phyloP scores from a whole-genome alignment of 768 basidiomycete species.

The Tremella yokohamensis region DNA sequence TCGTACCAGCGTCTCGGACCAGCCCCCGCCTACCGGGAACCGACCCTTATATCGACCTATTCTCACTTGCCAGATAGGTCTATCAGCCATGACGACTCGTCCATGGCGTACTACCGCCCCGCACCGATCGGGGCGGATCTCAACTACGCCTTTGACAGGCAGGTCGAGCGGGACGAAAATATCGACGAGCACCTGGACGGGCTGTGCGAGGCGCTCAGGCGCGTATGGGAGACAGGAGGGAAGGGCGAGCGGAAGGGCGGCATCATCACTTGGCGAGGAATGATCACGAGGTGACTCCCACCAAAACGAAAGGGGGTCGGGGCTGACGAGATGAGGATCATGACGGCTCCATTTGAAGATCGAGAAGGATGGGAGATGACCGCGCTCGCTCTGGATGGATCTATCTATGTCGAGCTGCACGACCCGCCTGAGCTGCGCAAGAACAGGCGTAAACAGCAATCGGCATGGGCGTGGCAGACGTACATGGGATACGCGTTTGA shows the following conservation, averaged over 20 bases:
- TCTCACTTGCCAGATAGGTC: constrained; percentile 44
- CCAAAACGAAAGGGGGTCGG: too few relatives aligned
- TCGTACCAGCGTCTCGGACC: constrained; percentile 9
- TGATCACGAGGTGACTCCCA: constrained; percentile 47
- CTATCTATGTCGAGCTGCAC: constrained; percentile 49
- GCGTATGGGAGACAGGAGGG: constrained; percentile 13
- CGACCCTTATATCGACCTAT: constrained; percentile 46
- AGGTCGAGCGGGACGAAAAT: constrained; percentile 43
- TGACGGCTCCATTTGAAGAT: constrained; percentile 50
- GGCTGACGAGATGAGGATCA: constrained; percentile 30
- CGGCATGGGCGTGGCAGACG: constrained; percentile 30
- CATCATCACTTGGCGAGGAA: constrained; percentile 51
- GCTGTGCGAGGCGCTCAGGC: constrained; percentile 36
- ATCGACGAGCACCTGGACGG: constrained; percentile 49
- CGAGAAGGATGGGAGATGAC: constrained; percentile 50
- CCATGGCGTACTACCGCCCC: constrained; percentile 41
- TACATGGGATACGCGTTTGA: constrained; percentile 51
- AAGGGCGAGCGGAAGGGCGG: constrained; percentile 32
- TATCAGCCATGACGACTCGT: constrained; percentile 36
- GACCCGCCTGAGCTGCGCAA: constrained; percentile 31
- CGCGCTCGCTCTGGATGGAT: constrained; percentile 43
- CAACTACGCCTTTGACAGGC: constrained; percentile 43
- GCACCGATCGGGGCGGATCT: constrained; percentile 45
- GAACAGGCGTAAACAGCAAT: constrained; percentile 35
- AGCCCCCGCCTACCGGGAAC: constrained; percentile 33